phyloP scores from a whole-genome alignment of 495 filamentous ascomycete species.

The Talaromyces thailandensis region DNA sequence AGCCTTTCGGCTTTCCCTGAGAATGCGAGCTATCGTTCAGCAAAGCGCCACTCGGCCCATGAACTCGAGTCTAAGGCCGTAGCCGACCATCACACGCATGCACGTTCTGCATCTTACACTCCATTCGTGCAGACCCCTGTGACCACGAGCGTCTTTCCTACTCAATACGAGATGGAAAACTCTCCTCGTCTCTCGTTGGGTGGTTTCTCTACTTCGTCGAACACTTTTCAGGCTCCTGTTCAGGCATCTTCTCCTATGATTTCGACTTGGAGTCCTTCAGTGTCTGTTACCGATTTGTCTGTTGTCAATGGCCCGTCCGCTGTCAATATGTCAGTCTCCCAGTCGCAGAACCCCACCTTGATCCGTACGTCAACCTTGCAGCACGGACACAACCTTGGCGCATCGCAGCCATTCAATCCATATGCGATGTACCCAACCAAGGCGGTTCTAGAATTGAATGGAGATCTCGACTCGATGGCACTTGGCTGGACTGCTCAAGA shows the following conservation, averaged over 20 bases:
- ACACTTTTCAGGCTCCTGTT: constrained; percentile 24
- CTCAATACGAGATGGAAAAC: constrained; percentile 20
- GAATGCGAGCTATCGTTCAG: constrained; percentile 22
- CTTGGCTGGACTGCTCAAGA: constrained; percentile 75
- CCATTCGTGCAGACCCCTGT: constrained; percentile 34
- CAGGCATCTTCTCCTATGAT: constrained; percentile 34
- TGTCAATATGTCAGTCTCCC: constrained; percentile 33
- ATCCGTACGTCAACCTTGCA: constrained; percentile 80
- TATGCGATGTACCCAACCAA: constrained; percentile 81
- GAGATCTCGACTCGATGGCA: constrained; percentile 73
- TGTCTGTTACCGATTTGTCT: constrained; percentile 20
- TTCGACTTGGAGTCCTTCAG: constrained; percentile 35
- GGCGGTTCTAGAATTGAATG: constrained; percentile 74
- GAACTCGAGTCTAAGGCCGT: constrained; percentile 30
- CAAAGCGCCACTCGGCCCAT: constrained; percentile 37
- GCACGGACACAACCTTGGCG: constrained; percentile 37
- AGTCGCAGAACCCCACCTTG: constrained; percentile 52
- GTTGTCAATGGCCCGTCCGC: constrained; percentile 23
- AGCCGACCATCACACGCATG: constrained; percentile 19
- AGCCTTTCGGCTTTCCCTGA: constrained; percentile 42
- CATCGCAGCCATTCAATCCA: constrained; percentile 57
- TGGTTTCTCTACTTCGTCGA: constrained; percentile 25
- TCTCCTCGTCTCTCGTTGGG: constrained; percentile 20
- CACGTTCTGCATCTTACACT: constrained; percentile 32
- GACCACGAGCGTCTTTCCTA: constrained; percentile 22